Evolutionary conservation across 257 asterid species (phyloP).

Genomic region (Galeopsis tetrahit): DNA sequence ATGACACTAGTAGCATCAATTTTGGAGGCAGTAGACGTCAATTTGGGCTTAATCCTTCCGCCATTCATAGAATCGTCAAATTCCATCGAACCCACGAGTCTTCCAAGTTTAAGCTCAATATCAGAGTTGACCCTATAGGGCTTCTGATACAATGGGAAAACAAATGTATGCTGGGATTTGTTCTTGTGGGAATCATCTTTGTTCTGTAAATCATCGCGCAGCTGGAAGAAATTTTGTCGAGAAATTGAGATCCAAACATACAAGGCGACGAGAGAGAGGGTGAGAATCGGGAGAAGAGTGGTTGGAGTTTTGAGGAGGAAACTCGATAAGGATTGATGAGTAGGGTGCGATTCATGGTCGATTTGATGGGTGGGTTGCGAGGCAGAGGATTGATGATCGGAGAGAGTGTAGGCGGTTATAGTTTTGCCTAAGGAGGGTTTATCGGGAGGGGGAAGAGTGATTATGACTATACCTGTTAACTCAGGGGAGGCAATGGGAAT

Average conservation of each 20-base stretch:
- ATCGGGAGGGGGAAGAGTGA: conserved; percentile 69
- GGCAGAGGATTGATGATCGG: conserved; percentile 37
- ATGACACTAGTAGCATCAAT: conserved; percentile 49
- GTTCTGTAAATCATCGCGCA: conserved; percentile 37
- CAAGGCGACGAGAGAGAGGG: conserved; percentile 51
- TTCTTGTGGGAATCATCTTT: conserved; percentile 41
- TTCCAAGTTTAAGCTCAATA: conserved; percentile 62
- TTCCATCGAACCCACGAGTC: conserved; percentile 38
- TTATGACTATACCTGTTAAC: conserved; percentile 61
- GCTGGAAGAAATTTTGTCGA: conserved; percentile 43
- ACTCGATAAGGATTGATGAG: conserved; percentile 32
- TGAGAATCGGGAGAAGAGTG: conserved; percentile 42
- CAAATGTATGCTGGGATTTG: conserved; percentile 42
- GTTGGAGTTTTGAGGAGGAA: conserved; percentile 32
- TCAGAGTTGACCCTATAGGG: conserved; percentile 27
- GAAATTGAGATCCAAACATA: conserved; percentile 50
- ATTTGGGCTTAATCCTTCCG: conserved; percentile 31
- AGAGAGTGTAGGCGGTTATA: conserved; percentile 65
- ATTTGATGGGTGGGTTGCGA: conserved; percentile 13
- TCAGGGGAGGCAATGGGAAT: conserved; percentile 15
- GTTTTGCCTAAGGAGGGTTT: conserved; percentile 77
- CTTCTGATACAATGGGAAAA: conserved; percentile 67
- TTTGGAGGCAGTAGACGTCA: conserved; percentile 39
- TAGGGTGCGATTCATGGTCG: conserved; percentile 11
- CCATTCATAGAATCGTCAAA: conserved; percentile 11